These are phyloP conservation scores for Fusarium multiceps DNA, from an alignment of 2,329 filamentous ascomycete genomes.

Conservation along the genomic window DNA sequence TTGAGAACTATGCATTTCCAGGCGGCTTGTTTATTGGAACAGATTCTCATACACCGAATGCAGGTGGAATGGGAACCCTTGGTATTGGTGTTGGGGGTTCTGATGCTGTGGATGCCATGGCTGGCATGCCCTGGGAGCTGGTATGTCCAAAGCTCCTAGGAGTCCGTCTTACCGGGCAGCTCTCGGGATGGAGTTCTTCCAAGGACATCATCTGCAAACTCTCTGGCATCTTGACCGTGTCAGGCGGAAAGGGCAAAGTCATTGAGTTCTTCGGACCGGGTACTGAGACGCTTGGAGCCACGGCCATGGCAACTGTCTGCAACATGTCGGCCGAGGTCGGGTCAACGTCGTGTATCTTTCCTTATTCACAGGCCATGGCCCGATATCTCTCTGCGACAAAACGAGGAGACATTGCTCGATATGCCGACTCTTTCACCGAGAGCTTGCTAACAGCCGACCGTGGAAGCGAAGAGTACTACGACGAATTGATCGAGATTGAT, in stretches of 20 bases:
- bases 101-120: conserved; percentile 59
- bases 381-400: conserved; percentile 49
- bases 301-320: conserved; percentile 53
- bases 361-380: conserved; percentile 49
- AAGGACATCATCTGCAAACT: conserved; percentile 53
- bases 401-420: conserved; percentile 38
- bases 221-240: conserved; percentile 50
- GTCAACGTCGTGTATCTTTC: conserved; percentile 52
- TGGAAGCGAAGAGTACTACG: conserved; percentile 48
- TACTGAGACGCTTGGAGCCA: conserved; percentile 47
- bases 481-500: conserved; percentile 51
- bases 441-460: background rate
- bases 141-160: conserved; percentile 92
- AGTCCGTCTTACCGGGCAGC: conserved; percentile 82
- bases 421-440: background rate
- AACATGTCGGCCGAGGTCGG: conserved; percentile 55
- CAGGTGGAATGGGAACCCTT: conserved; percentile 51
- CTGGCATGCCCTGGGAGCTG: conserved; percentile 51
- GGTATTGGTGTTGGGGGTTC: conserved; percentile 57
- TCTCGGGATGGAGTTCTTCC: background rate
- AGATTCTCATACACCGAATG: conserved; percentile 53
- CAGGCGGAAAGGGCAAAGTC: conserved; percentile 51
- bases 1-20: conserved; percentile 54
- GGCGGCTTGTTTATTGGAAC: conserved; percentile 52
- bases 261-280: conserved; percentile 53